phyloP scores from a whole-genome alignment of 108 stramenopile species.

The Cyclotella kingstonii region DNA sequence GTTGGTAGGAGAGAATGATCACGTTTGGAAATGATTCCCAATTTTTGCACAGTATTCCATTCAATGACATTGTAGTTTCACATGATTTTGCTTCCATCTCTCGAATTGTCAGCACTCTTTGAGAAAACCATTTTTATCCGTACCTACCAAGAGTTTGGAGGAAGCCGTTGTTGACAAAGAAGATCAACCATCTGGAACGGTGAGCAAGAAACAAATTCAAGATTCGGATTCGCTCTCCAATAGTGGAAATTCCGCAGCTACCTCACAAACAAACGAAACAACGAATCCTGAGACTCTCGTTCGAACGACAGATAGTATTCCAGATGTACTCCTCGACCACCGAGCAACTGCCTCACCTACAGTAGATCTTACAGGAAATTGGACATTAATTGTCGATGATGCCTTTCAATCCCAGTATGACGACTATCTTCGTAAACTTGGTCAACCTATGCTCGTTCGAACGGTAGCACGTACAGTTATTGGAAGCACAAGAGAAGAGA shows the following conservation, averaged over 20 bases:
- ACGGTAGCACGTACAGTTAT: constrained; percentile 68
- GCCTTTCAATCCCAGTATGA: constrained; percentile 73
- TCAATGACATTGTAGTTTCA: background rate
- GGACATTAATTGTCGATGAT: constrained; percentile 67
- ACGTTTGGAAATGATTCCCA: background rate
- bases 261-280: background rate
- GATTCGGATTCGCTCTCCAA: background rate
- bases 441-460: constrained; percentile 73
- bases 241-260: no score
- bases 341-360: constrained; percentile 24
- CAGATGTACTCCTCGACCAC: background rate
- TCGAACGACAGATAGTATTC: background rate
- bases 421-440: constrained; percentile 63
- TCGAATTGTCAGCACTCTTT: background rate
- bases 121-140: constrained; percentile 21
- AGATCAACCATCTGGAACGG: background rate
- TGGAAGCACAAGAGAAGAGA: constrained; percentile 66
- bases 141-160: background rate
- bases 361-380: constrained; percentile 69
- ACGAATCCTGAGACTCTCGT: background rate
- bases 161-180: background rate
- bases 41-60: background rate
- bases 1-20: no score
- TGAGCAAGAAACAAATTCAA: constrained; percentile 6
- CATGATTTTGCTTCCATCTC: background rate